phyloP scores from a whole-genome alignment of 2,329 filamentous ascomycete species.

The Apiospora arundinis region DNA sequence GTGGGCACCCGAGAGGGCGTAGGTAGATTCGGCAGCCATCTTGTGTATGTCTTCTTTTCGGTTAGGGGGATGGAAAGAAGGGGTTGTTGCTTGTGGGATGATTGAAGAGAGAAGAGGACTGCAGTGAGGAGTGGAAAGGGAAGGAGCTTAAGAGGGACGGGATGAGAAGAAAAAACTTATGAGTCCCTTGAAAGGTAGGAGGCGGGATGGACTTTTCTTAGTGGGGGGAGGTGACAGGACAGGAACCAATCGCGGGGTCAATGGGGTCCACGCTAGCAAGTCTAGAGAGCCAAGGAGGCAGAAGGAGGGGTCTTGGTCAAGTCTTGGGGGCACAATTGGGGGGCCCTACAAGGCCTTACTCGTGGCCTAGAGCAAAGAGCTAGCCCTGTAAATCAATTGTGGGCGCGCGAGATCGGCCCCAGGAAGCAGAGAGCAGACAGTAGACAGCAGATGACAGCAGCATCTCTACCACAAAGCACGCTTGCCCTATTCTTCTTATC shows the following conservation, averaged over 20 bases:
- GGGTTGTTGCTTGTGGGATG: neutral
- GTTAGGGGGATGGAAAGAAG: neutral
- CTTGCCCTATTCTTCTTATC: neutral
- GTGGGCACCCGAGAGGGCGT: conserved; percentile 45
- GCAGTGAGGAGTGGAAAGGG: neutral
- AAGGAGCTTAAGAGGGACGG: neutral
- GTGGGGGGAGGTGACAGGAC: conserved; percentile 1
- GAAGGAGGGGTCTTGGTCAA: neutral
- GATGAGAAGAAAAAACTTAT: neutral
- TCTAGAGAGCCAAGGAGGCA: conserved; percentile 2
- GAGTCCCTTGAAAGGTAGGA: neutral
- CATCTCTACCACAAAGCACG: neutral
- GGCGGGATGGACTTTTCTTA: conserved; percentile 15
- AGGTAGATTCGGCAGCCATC: conserved; percentile 41
- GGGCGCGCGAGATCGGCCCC: conserved; percentile 11
- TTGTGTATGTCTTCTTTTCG: conserved; percentile 24
- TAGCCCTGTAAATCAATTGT: neutral
- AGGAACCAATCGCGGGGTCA: conserved; percentile 16
- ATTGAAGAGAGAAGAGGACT: neutral
- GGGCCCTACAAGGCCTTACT: no score
- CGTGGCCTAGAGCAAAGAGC: neutral
- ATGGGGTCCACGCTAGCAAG: neutral
- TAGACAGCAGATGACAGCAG: no score
- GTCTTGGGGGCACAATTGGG: no score
- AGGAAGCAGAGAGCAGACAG: neutral